Percentiles rank a stretch among this genome's conserved stretches.
Evolutionary conservation across 148 eudicot genomes (phyloP).

Genomic region (Rhododendron molle): DNA sequence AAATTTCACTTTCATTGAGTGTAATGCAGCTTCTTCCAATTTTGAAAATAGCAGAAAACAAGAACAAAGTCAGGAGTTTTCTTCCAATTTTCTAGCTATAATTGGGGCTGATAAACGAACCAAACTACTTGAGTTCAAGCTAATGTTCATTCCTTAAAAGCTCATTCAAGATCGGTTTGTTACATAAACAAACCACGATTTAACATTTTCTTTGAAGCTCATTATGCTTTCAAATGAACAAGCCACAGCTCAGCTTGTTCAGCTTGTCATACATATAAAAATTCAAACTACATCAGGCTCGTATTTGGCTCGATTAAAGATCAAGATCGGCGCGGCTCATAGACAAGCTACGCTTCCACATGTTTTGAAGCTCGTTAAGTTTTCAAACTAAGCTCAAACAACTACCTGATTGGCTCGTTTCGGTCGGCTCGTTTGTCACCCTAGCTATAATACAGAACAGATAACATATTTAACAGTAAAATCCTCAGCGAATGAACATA

Average conservation of each 20-base stretch:
- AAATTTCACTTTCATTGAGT: neutral
- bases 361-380: neutral
- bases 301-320: neutral
- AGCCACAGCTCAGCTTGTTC: neutral
- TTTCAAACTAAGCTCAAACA: neutral
- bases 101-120: neutral
- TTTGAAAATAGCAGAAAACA: neutral
- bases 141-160: neutral
- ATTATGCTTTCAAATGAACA: neutral
- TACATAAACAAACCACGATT: neutral
- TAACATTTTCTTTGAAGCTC: neutral
- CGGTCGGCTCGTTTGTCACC: neutral
- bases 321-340: neutral
- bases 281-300: neutral
- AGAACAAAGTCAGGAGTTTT: neutral
- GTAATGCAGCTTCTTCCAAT: neutral
- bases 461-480: neutral
- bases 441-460: neutral
- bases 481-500: neutral
- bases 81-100: neutral
- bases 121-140: neutral
- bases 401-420: neutral
- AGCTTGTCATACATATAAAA: neutral
- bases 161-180: neutral
- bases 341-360: neutral